phyloP scores from a whole-genome alignment of 2,329 filamentous ascomycete genomes.

The Teratosphaeria destructans region DNA sequence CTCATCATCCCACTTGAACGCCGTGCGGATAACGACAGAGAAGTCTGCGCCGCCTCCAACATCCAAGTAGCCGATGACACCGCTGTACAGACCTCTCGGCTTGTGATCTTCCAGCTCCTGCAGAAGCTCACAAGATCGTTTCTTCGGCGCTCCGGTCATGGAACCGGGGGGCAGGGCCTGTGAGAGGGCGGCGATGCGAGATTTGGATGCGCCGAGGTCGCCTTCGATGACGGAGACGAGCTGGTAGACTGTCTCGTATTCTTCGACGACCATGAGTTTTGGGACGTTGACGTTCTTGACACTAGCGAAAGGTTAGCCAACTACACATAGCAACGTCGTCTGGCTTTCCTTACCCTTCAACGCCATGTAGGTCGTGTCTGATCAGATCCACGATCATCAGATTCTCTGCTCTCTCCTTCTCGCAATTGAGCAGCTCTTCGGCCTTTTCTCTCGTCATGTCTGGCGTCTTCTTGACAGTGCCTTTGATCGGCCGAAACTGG shows the following conservation, averaged over 20 bases:
- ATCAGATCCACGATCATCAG: slow-evolving; percentile 97
- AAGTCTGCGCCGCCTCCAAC: slow-evolving; percentile 78
- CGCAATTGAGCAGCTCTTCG: slow-evolving; percentile 59
- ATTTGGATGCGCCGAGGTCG: slow-evolving; percentile 37
- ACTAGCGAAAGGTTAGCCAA: slow-evolving; percentile 6
- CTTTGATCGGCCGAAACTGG: slow-evolving; percentile 90
- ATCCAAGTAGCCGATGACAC: slow-evolving; percentile 83
- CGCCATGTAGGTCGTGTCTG: slow-evolving; percentile 82
- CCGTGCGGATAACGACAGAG: slow-evolving; percentile 79
- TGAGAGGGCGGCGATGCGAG: slow-evolving; percentile 66
- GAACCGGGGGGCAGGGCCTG: slow-evolving; percentile 76
- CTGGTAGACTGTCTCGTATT: slow-evolving; percentile 83
- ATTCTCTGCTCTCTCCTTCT: slow-evolving; percentile 91
- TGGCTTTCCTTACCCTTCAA: slow-evolving; percentile 54
- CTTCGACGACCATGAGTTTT: slow-evolving; percentile 75
- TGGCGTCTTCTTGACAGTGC: slow-evolving; percentile 72
- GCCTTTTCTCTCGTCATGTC: slow-evolving; percentile 63
- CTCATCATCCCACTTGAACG: slow-evolving; percentile 56
- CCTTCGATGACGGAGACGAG: slow-evolving; percentile 85
- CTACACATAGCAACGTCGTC: neutral
- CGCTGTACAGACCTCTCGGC: slow-evolving; percentile 70
- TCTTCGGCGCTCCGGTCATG: slow-evolving; percentile 96
- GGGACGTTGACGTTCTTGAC: slow-evolving; percentile 56
- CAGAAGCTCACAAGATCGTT: slow-evolving; percentile 78
- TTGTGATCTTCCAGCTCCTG: slow-evolving; percentile 52